phyloP scores from a whole-genome alignment of 1,284 basidiomycete genomes.

The Schizophyllum amplum region DNA sequence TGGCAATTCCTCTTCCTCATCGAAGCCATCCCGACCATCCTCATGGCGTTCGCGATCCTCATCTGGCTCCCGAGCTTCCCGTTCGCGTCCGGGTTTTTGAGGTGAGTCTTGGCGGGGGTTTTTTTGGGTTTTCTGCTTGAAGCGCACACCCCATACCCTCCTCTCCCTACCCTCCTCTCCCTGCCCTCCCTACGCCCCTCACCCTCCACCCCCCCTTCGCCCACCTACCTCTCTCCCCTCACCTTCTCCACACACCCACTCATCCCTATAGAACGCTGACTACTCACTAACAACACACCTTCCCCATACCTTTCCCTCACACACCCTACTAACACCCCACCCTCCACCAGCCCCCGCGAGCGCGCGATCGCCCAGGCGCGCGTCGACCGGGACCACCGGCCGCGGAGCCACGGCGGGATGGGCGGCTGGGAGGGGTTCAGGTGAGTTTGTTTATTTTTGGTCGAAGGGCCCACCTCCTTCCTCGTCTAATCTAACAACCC shows the following conservation, averaged over 20 bases:
- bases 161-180: too few species aligned
- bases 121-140: too few species aligned
- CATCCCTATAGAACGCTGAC: background rate
- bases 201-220: too few species aligned
- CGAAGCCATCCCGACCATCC: conserved; percentile 26
- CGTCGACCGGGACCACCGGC: conserved; percentile 43
- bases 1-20: conserved; percentile 50
- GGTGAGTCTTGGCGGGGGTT: background rate
- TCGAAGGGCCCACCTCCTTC: too few species aligned
- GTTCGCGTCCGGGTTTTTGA: conserved; percentile 27
- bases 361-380: conserved; percentile 47
- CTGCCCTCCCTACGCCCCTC: too few species aligned
- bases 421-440: conserved; percentile 46
- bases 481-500: too few species aligned
- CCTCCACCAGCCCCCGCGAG: conserved; percentile 26
- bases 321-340: too few species aligned
- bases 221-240: too few species aligned
- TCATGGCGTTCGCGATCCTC: conserved; percentile 26
- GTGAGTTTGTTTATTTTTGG: too few species aligned
- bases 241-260: too few species aligned
- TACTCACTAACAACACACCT: background rate
- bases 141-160: too few species aligned
- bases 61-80: conserved; percentile 30
- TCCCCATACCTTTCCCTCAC: too few species aligned
- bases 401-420: conserved; percentile 49